A percentile compares a stretch with the other conserved stretches of the same genome.
Evolutionary conservation across 192 early-diverging fungal genomes (phyloP).

Genomic region (Phlyctochytrium arcticum): DNA sequence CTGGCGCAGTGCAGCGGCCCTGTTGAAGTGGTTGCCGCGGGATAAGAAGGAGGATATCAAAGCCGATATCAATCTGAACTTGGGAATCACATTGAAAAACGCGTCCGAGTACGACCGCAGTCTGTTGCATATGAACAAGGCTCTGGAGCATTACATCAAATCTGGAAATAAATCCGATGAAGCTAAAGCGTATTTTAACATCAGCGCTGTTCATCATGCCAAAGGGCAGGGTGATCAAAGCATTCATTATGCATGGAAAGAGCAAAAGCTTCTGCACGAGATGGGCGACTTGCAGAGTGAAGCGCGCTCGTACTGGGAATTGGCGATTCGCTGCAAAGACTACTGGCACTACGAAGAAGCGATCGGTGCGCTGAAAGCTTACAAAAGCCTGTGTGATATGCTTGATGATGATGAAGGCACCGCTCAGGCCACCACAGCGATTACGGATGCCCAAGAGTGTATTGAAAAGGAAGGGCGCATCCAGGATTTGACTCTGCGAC

Average conservation of each 20-base stretch:
- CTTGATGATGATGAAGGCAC: conserved; percentile 11
- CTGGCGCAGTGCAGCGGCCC: neutral
- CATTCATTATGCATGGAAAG: neutral
- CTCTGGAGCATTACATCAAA: conserved; percentile 1
- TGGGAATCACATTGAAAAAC: conserved; percentile 19
- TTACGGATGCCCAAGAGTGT: conserved; percentile 5
- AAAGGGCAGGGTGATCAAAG: neutral
- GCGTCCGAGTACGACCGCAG: neutral
- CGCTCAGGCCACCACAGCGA: neutral
- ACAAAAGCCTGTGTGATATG: conserved; percentile 4
- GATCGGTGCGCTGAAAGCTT: neutral
- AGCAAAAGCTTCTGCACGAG: conserved; percentile 6
- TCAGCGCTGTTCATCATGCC: neutral
- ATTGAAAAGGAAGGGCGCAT: conserved; percentile 9
- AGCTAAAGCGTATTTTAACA: conserved; percentile 18
- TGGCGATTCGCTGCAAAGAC: neutral
- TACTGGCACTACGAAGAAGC: neutral
- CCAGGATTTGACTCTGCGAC: neutral
- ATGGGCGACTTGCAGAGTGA: conserved; percentile 8
- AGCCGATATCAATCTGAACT: conserved; percentile 19
- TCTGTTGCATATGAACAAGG: neutral
- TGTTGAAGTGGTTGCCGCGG: neutral
- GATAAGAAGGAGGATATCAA: neutral
- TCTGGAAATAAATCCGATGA: neutral
- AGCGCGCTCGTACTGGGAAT: neutral